Conservation (phyloP, 2,329 filamentous ascomycete species). For the Plenodomus tracheiphilus region DNA sequence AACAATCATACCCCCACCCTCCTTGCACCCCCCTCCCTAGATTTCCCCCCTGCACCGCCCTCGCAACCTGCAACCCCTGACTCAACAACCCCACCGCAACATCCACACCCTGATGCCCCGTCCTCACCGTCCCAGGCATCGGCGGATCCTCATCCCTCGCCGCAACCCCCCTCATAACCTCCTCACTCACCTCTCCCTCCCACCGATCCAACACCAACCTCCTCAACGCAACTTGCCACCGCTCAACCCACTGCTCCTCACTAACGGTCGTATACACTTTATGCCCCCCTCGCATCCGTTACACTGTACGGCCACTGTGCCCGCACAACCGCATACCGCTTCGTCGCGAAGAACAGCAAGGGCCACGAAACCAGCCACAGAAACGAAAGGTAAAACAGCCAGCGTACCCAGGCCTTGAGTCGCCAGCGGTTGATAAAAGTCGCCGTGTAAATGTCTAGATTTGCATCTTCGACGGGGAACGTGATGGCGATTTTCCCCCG, state of each 20-base stretch:
- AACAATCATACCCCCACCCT: slow-evolving; percentile 41
- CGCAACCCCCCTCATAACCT: slow-evolving; percentile 34
- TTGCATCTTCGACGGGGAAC: slow-evolving; percentile 62
- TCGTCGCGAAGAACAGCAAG: slow-evolving; percentile 67
- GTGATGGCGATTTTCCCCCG: slow-evolving; percentile 62
- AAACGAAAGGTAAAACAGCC: slow-evolving; percentile 68
- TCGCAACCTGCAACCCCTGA: slow-evolving; percentile 38
- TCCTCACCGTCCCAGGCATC: slow-evolving; percentile 33
- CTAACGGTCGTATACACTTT: slow-evolving; percentile 56
- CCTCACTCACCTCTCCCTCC: slow-evolving; percentile 59
- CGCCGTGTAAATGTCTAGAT: slow-evolving; percentile 66
- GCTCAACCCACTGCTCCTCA: slow-evolving; percentile 62
- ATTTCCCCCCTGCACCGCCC: slow-evolving; percentile 28
- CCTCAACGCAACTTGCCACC: slow-evolving; percentile 64
- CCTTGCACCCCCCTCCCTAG: slow-evolving; percentile 25
- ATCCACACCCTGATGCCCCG: slow-evolving; percentile 36
- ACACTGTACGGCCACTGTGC: slow-evolving; percentile 64
- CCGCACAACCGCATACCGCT: slow-evolving; percentile 65
- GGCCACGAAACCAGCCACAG: slow-evolving; percentile 74
- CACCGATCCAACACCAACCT: slow-evolving; percentile 62
- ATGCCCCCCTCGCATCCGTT: slow-evolving; percentile 30
- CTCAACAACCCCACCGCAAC: slow-evolving; percentile 37
- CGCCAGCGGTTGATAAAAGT: slow-evolving; percentile 68
- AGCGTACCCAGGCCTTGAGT: slow-evolving; percentile 63
- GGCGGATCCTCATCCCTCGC: slow-evolving; percentile 50